Percentiles rank a stretch among this genome's conserved stretches.
These are phyloP conservation scores for Euphorbia schlechtendalii DNA, from an alignment of 441 rosid species.

Conservation along the genomic window DNA sequence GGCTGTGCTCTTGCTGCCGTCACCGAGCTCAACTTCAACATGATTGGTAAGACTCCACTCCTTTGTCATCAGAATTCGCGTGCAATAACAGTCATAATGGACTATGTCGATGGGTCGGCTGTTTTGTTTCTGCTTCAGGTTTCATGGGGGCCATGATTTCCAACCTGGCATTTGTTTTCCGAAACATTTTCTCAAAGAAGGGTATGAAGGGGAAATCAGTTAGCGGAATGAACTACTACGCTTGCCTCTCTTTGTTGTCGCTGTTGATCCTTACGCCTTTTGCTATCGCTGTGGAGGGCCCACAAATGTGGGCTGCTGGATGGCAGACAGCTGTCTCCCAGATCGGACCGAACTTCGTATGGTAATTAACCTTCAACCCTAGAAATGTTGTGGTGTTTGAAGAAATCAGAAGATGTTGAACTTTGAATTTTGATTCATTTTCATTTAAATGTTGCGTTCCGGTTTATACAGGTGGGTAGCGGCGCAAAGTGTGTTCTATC, in stretches of 20 bases:
- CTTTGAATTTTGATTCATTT: no score
- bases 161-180: conserved; percentile 90
- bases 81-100: conserved; percentile 5
- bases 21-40: conserved; percentile 96
- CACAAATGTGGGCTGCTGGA: conserved; percentile 88
- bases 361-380: conserved; percentile 56
- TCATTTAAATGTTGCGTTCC: no score
- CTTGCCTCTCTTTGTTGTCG: conserved; percentile 87
- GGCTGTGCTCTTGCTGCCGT: conserved; percentile 95
- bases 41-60: conserved; percentile 50
- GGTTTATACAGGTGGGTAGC: conserved; percentile 77
- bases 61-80: no score
- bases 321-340: conserved; percentile 72
- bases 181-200: conserved; percentile 91
- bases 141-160: conserved; percentile 99
- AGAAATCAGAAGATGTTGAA: no score
- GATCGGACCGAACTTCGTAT: conserved; percentile 72
- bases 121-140: conserved; percentile 43
- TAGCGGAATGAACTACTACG: conserved; percentile 96
- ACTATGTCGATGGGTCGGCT: conserved; percentile 15
- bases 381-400: no score
- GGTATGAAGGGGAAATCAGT: conserved; percentile 98
- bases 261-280: conserved; percentile 84
- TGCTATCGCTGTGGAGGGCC: conserved; percentile 92
- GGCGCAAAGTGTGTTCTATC: conserved; percentile 93